Evolutionary conservation across 108 stramenopile species (phyloP).

Genomic region (Cyclotella distinguenda): DNA sequence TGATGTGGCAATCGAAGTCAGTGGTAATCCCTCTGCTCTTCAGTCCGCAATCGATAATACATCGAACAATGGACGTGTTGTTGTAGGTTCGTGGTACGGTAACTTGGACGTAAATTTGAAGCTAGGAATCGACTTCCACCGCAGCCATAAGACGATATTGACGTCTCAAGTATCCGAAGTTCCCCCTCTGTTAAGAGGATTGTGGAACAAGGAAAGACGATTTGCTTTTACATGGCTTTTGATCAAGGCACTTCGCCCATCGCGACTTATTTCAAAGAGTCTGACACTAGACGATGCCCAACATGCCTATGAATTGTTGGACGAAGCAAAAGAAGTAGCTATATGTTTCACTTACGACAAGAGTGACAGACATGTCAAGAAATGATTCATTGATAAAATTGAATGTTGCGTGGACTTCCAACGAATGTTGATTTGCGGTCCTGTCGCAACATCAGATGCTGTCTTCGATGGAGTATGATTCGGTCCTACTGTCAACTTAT

Average conservation of each 20-base stretch:
- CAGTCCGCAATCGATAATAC: conserved; percentile 86
- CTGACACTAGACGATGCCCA: conserved; percentile 55
- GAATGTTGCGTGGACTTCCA: neutral
- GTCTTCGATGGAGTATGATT: too few relatives aligned
- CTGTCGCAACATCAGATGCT: too few relatives aligned
- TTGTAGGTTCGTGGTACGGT: conserved; percentile 92
- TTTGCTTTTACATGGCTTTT: conserved; percentile 86
- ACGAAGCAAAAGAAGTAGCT: conserved; percentile 64
- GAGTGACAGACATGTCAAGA: conserved; percentile 2
- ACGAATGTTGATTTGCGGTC: too few relatives aligned
- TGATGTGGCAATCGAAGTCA: conserved; percentile 90
- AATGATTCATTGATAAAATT: neutral
- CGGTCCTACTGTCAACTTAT: too few relatives aligned
- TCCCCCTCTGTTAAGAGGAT: conserved; percentile 56
- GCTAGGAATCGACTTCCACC: conserved; percentile 91
- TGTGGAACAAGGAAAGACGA: conserved; percentile 86
- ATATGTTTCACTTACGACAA: conserved; percentile 55
- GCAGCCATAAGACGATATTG: conserved; percentile 81
- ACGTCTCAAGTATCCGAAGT: conserved; percentile 88
- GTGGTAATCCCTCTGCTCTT: conserved; percentile 78
- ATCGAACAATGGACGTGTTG: conserved; percentile 71
- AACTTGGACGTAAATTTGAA: conserved; percentile 68
- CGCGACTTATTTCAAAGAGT: conserved; percentile 66
- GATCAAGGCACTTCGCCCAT: conserved; percentile 67
- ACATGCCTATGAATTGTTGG: conserved; percentile 71